Percentiles rank a stretch among this genome's conserved stretches.
Evolutionary conservation across 2,329 filamentous ascomycete species (phyloP).

Genomic region (Tolypocladium ophioglossoides): DNA sequence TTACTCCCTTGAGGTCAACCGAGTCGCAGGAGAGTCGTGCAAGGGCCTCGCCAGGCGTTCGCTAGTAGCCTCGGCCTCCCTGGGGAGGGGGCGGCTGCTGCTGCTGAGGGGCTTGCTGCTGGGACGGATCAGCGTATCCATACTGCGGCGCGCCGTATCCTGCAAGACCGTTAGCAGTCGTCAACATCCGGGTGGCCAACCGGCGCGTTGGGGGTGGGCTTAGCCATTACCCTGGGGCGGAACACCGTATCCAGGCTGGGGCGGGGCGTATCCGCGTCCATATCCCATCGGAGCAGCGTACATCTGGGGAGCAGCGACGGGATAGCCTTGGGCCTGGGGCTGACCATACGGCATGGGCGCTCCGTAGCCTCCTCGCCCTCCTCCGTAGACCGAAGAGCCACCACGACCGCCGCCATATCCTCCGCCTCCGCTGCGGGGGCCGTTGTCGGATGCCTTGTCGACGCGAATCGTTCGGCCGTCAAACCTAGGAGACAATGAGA

Average conservation of each 20-base stretch:
- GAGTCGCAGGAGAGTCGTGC: not conserved
- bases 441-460: constrained; percentile 84
- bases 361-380: constrained; percentile 34
- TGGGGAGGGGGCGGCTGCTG: constrained; percentile 9
- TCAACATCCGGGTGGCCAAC: not conserved
- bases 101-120: constrained; percentile 9
- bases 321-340: constrained; percentile 26
- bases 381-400: constrained; percentile 29
- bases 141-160: constrained; percentile 30
- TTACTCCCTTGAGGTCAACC: not conserved
- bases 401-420: constrained; percentile 22
- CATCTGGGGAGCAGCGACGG: constrained; percentile 23
- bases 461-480: constrained; percentile 92
- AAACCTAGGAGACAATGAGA: constrained; percentile 47
- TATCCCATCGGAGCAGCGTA: constrained; percentile 22
- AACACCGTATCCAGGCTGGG: constrained; percentile 23
- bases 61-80: constrained; percentile 12
- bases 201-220: not conserved
- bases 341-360: constrained; percentile 26
- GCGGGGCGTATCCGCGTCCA: constrained; percentile 26
- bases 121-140: constrained; percentile 25
- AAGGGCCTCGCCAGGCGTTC: not conserved
- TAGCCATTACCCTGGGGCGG: constrained; percentile 28
- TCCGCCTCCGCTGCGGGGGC: constrained; percentile 38
- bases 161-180: constrained; percentile 10